phyloP scores from a whole-genome alignment of 1,139 yeast genomes.

The Keqinozyma sinolaborantium region DNA sequence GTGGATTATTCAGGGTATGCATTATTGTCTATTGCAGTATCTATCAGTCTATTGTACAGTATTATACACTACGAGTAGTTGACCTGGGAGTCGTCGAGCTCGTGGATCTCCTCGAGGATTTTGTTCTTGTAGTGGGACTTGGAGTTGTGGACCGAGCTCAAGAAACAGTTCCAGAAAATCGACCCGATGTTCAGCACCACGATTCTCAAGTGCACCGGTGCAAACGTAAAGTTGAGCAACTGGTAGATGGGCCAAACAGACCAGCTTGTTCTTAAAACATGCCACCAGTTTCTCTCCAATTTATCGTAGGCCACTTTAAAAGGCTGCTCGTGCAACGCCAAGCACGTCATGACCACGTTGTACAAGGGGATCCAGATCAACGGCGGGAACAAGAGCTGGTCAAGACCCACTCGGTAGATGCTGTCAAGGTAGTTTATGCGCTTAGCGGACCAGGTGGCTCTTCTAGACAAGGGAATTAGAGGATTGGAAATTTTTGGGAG shows the following conservation, averaged over 20 bases:
- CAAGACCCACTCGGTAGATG: conserved; percentile 32
- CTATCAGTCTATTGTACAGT: conserved; percentile 1
- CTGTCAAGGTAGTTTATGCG: conserved; percentile 28
- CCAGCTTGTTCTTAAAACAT: conserved; percentile 40
- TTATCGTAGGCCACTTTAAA: conserved; percentile 29
- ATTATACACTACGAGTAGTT: background rate
- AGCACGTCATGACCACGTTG: conserved; percentile 35
- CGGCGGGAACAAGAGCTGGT: conserved; percentile 33
- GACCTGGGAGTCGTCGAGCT: conserved; percentile 31
- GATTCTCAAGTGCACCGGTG: conserved; percentile 41
- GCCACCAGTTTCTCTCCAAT: conserved; percentile 40
- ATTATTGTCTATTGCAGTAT: too few relatives aligned
- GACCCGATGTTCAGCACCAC: conserved; percentile 40
- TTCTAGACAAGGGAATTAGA: conserved; percentile 16
- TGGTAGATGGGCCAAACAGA: conserved; percentile 45
- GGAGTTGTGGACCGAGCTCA: conserved; percentile 42
- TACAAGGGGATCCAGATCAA: conserved; percentile 45
- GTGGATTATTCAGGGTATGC: background rate
- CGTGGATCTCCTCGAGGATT: conserved; percentile 36
- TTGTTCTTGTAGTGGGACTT: conserved; percentile 44
- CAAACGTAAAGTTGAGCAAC: conserved; percentile 32
- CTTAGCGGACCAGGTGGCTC: conserved; percentile 11
- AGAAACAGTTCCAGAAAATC: conserved; percentile 44
- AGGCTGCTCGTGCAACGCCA: conserved; percentile 38
- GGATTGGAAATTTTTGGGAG: conserved; percentile 51